phyloP scores from a whole-genome alignment of 169 alveolate genomes.

The Plasmodium sp. region DNA sequence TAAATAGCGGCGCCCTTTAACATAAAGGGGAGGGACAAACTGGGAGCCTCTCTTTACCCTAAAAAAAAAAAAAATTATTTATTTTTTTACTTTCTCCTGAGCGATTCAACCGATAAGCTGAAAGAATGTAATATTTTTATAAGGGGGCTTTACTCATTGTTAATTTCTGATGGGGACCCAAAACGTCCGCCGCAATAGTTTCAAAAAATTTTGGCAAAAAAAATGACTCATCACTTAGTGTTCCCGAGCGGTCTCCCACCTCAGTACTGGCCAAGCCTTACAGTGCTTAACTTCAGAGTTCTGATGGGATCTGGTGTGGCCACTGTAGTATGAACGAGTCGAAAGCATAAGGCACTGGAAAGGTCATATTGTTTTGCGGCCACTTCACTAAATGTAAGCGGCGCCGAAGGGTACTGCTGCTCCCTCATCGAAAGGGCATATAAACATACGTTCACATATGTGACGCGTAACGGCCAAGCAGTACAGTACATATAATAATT shows the following conservation, averaged over 20 bases:
- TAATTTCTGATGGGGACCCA: not conserved
- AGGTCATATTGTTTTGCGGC: not conserved
- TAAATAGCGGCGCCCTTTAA: not conserved
- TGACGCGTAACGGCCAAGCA: not conserved
- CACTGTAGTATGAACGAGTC: slow-evolving; percentile 89
- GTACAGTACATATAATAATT: not conserved
- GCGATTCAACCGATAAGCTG: not conserved
- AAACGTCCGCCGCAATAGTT: not conserved
- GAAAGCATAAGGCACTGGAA: not conserved
- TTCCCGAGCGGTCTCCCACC: slow-evolving; percentile 95
- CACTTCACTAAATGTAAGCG: not conserved
- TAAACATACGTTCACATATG: not conserved
- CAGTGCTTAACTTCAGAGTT: slow-evolving; percentile 94
- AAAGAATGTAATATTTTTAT: too few relatives aligned
- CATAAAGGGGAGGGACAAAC: not conserved
- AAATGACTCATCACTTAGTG: slow-evolving; percentile 76
- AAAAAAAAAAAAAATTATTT: too few relatives aligned
- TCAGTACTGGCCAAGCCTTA: slow-evolving; percentile 92
- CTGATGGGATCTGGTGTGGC: slow-evolving; percentile 95
- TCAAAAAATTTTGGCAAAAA: not conserved
- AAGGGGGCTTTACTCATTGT: not conserved
- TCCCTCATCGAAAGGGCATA: not conserved
- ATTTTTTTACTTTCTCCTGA: too few relatives aligned
- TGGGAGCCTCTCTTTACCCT: not conserved
- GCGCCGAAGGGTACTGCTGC: not conserved